These are phyloP conservation scores for Curvularia sp. DNA, from an alignment of 2,329 filamentous ascomycete genomes.

Conservation along the genomic window DNA sequence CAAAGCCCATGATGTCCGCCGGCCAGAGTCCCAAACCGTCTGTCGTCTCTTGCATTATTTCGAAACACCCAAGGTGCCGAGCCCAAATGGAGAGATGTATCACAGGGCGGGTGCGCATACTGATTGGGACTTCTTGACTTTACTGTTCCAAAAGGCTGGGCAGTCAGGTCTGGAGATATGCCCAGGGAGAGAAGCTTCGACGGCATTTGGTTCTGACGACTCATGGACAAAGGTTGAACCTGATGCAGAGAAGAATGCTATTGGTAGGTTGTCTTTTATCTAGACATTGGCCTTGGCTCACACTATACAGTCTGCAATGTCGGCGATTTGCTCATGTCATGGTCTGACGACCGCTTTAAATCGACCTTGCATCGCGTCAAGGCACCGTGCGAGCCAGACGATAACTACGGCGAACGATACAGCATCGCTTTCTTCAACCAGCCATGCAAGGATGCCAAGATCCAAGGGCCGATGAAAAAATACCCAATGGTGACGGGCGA, in stretches of 20 bases:
- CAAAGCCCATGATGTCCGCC: constrained; percentile 59
- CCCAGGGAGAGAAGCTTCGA: constrained; percentile 66
- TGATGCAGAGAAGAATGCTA: constrained; percentile 21
- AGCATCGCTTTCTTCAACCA: constrained; percentile 73
- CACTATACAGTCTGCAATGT: constrained; percentile 67
- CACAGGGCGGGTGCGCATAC: constrained; percentile 69
- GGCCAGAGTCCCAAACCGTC: constrained; percentile 61
- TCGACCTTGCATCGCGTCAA: constrained; percentile 70
- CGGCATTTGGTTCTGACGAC: constrained; percentile 65
- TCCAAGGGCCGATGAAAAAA: constrained; percentile 68
- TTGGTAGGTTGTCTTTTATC: constrained; percentile 17
- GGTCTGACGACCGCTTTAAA: constrained; percentile 72
- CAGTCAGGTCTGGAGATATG: constrained; percentile 70
- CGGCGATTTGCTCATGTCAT: constrained; percentile 70
- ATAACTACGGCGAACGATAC: constrained; percentile 66
- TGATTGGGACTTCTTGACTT: constrained; percentile 68
- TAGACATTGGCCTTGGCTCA: not conserved
- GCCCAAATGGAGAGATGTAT: constrained; percentile 52
- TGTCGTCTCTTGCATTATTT: constrained; percentile 65
- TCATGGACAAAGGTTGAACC: constrained; percentile 67
- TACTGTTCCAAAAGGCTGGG: constrained; percentile 67
- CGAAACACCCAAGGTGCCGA: constrained; percentile 46
- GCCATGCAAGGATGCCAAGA: constrained; percentile 63
- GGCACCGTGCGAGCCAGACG: constrained; percentile 61
- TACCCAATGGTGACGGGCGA: constrained; percentile 67